Conservation (phyloP, 345 rosid species). For the Clarkia xantiana region DNA sequence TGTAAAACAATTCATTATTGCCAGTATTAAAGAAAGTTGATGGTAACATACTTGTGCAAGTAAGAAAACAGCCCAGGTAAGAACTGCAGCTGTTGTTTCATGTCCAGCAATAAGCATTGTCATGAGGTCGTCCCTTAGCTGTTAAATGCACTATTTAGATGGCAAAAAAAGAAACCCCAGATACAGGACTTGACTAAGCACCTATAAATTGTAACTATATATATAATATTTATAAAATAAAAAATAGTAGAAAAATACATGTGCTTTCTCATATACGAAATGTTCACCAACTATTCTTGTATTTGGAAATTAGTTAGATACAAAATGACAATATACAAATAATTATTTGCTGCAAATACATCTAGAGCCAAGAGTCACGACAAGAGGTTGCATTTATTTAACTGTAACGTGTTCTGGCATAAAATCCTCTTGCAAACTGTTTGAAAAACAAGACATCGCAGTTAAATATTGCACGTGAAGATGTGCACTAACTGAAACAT, state of each 20-base stretch:
- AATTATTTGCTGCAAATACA: no score
- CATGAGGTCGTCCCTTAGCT: conserved; percentile 92
- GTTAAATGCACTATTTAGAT: conserved; percentile 10
- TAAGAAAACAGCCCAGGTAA: conserved; percentile 89
- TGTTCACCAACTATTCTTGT: no score
- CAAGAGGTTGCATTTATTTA: no score
- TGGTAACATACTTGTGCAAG: conserved; percentile 60
- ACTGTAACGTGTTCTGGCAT: no score
- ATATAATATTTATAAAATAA: no score
- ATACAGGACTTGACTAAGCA: not conserved
- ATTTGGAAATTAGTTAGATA: no score
- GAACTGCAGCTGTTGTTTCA: conserved; percentile 95
- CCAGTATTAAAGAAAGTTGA: conserved; percentile 3
- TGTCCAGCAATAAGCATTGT: conserved; percentile 95
- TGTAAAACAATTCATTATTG: not conserved
- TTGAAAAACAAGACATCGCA: no score
- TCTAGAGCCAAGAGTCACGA: no score
- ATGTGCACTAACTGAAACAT: not conserved
- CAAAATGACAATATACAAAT: no score
- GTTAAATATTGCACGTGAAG: not conserved
- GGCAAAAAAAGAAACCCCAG: not conserved
- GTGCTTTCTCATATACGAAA: no score
- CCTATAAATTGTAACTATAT: not conserved
- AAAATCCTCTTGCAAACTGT: no score
- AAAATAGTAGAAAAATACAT: no score